Base-by-base conservation (phyloP, 2,329 filamentous ascomycete genomes). In the Verticillium alfalfae region DNA sequence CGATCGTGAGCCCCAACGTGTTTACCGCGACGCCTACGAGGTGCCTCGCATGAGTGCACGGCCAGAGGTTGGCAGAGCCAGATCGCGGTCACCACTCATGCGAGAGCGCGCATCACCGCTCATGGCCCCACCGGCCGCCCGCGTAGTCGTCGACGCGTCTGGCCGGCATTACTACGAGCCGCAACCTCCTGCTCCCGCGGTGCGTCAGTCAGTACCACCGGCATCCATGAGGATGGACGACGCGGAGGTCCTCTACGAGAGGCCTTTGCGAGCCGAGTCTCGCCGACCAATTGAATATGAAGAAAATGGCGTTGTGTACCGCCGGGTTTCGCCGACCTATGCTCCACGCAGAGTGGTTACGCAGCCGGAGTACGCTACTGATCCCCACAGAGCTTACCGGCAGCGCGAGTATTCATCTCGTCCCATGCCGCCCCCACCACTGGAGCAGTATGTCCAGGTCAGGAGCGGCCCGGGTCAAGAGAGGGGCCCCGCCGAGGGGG, bases 101-200 rank as follows among this genome's bases (percentile, higher is more conserved):
- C 70, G 76, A 65, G 76, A 81, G 64, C 70, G 76, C 66, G 70
- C 77, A 66, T 70, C 79, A 16, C 77, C 82, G 37, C 77, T 79
- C n/a, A 81, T 85, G 76, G 76, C 76, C 2, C 79, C 79, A 56
- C 81, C 84, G 18, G 78, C 84, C 56, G 79, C 88, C 61, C 86
- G 88, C 64, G 89, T 97, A 65, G 82, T 96, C 38, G 81, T 96
- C 60, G 93, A 97, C 75, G 87, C 91, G 64, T 91, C 88, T 73
- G 93, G 93, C 49, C 91, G 91, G 71, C 87, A 92, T 71, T 97
- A 93, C 76, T 73, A 83, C 63, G 85, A 88, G 67, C 84, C 85
- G 34, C 67, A 73, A 31, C 57, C 57, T 22, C 39, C 39, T 5
- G 31, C 34, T 6, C 67, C 79, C 26, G 65, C 79, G 18, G 70